Evolutionary conservation across 148 eudicot species (phyloP).

Genomic region (Chenopodium berlandieri): DNA sequence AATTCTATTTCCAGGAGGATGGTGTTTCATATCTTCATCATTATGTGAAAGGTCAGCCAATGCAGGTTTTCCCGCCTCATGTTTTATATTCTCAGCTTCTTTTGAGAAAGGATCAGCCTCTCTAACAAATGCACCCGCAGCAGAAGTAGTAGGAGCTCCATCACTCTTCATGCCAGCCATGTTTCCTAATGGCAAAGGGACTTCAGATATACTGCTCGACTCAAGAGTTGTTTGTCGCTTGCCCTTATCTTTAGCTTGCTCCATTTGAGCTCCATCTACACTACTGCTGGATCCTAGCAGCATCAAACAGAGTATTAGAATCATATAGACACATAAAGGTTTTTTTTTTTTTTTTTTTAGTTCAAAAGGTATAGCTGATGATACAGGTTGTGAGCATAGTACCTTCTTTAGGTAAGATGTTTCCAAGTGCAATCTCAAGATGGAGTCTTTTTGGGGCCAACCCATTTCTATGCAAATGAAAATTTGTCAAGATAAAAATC

Average conservation of each 20-base stretch:
- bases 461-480: conserved; percentile 60
- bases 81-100: conserved; percentile 42
- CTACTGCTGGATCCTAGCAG: conserved; percentile 29
- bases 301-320: conserved; percentile 15
- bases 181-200: conserved; percentile 39
- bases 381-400: conserved; percentile 14
- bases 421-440: conserved; percentile 94
- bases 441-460: conserved; percentile 79
- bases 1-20: conserved; percentile 29
- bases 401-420: conserved; percentile 66
- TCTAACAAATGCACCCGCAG: conserved; percentile 26
- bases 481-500: conserved; percentile 11
- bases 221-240: conserved; percentile 52
- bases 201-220: conserved; percentile 42
- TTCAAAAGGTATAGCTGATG: neutral
- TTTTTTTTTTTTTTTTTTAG: no score
- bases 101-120: conserved; percentile 33
- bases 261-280: conserved; percentile 67
- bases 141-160: conserved; percentile 34
- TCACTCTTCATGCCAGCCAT: conserved; percentile 38
- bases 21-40: conserved; percentile 38
- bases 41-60: conserved; percentile 27
- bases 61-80: conserved; percentile 33
- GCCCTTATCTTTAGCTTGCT: conserved; percentile 51
- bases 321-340: neutral